phyloP scores from a whole-genome alignment of 2,329 filamentous ascomycete species.

The Penicillium sp. region DNA sequence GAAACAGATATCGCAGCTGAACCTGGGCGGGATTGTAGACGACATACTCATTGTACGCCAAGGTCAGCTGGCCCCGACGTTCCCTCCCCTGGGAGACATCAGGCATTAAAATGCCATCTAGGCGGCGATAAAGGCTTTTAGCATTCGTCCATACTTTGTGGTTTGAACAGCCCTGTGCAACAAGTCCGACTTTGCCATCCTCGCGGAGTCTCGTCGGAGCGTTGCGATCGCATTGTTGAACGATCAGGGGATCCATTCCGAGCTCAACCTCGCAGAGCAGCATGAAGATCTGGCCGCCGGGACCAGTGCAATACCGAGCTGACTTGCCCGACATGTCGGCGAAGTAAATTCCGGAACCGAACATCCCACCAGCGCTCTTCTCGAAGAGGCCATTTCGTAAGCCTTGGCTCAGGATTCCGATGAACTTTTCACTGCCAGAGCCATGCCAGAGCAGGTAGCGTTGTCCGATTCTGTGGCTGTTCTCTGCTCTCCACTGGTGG shows the following conservation, averaged over 20 bases:
- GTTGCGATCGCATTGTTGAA: neutral
- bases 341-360: constrained; percentile 13
- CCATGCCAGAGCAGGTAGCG: constrained; percentile 22
- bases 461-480: neutral
- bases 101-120: constrained; percentile 10
- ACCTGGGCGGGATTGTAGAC: constrained; percentile 44
- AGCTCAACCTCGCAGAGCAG: constrained; percentile 23
- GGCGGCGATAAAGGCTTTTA: constrained; percentile 8
- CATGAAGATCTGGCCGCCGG: constrained; percentile 3
- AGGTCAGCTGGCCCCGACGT: neutral
- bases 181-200: constrained; percentile 13
- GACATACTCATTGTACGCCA: constrained; percentile 41
- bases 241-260: neutral
- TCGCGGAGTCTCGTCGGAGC: constrained; percentile 9
- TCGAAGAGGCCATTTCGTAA: constrained; percentile 7
- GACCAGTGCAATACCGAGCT: constrained; percentile 4
- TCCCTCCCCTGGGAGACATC: neutral
- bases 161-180: neutral
- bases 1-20: constrained; percentile 40
- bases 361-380: constrained; percentile 3
- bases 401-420: constrained; percentile 18
- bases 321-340: constrained; percentile 18
- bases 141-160: constrained; percentile 12
- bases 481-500: constrained; percentile 1
- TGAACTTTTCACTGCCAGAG: constrained; percentile 8